Evolutionary conservation across 169 alveolate genomes (phyloP).

Genomic region (Cryptosporidium tyzzeri): DNA sequence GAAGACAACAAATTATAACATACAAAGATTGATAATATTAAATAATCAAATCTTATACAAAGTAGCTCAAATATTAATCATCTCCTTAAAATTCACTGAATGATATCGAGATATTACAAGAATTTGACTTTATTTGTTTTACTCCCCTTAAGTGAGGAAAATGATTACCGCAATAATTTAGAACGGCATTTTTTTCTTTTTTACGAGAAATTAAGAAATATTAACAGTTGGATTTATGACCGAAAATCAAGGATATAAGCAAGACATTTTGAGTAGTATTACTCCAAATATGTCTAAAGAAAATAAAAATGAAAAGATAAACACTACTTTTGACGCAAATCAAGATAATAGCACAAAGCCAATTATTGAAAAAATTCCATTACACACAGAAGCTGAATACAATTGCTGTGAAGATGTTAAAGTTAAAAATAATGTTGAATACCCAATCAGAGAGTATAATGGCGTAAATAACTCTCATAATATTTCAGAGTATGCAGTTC

Average conservation of each 20-base stretch:
- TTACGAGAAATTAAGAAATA: neutral
- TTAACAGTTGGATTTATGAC: neutral
- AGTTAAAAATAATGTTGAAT: neutral
- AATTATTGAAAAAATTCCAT: neutral
- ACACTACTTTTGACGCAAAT: neutral
- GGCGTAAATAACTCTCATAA: neutral
- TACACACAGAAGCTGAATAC: neutral
- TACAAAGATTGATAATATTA: neutral
- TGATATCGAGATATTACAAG: neutral
- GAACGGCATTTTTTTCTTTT: neutral
- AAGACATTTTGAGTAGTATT: neutral
- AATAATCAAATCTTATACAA: neutral
- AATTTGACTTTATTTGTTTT: neutral
- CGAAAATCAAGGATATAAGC: neutral
- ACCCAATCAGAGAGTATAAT: neutral
- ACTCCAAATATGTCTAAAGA: neutral
- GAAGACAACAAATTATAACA: neutral
- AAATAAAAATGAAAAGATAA: neutral
- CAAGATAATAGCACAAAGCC: neutral
- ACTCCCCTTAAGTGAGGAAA: neutral
- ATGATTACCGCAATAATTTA: constrained; percentile 4
- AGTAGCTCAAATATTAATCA: neutral
- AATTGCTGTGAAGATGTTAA: neutral
- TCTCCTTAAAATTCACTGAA: neutral
- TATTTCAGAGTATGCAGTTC: neutral